A percentile compares a stretch with the other conserved stretches of the same genome.
Evolutionary conservation across 169 alveolate genomes (phyloP).

Genomic region (Plasmodium knowlesi): DNA sequence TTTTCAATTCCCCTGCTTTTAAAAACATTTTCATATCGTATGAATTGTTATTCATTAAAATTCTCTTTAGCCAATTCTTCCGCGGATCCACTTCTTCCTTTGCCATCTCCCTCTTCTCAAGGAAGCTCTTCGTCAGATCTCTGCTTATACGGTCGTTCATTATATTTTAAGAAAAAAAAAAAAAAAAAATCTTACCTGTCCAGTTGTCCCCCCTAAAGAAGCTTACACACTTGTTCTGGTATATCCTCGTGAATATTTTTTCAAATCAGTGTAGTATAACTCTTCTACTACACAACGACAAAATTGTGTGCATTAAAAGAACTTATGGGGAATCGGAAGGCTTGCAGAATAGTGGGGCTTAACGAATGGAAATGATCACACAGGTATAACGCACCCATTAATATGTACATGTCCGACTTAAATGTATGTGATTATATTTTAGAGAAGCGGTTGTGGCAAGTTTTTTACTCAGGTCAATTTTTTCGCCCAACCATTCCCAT

Average conservation of each 20-base stretch:
- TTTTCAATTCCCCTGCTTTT: constrained; percentile 41
- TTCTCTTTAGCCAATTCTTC: constrained; percentile 66
- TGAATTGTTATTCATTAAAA: constrained; percentile 46
- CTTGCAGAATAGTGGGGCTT: neutral
- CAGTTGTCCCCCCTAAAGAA: neutral
- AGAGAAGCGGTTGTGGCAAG: neutral
- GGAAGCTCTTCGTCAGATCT: constrained; percentile 20
- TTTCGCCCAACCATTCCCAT: neutral
- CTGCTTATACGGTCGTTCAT: constrained; percentile 43
- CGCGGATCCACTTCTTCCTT: constrained; percentile 67
- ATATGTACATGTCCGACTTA: neutral
- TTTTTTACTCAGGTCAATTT: neutral
- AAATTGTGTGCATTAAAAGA: neutral
- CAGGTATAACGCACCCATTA: neutral
- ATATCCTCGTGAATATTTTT: neutral
- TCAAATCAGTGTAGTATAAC: neutral
- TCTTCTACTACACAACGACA: neutral
- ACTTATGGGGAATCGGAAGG: neutral
- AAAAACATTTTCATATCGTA: constrained; percentile 48
- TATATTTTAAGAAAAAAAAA: neutral
- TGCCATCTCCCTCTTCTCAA: constrained; percentile 57
- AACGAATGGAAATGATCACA: neutral
- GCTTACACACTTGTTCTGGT: neutral
- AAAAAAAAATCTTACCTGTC: neutral
- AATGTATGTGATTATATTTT: neutral